Conservation (phyloP, 106 monocot genomes). For the Apostasia shenzhenica region DNA sequence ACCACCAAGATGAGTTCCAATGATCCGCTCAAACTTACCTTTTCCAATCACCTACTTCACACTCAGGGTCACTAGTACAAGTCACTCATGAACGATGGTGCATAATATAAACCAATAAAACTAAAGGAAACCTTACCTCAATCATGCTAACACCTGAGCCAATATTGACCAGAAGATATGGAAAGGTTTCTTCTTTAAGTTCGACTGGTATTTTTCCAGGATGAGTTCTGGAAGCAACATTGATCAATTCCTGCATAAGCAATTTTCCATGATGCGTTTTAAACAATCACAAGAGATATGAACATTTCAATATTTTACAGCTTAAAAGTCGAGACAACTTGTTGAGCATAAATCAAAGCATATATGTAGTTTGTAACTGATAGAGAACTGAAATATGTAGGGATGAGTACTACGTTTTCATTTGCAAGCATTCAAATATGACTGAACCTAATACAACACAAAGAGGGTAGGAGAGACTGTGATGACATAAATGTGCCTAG, state of each 20-base stretch:
- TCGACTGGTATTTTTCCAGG: slow-evolving; percentile 33
- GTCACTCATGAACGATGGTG: background rate
- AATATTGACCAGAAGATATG: slow-evolving; percentile 79
- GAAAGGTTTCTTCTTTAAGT: slow-evolving; percentile 41
- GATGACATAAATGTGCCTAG: too few species aligned
- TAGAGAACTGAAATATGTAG: too few species aligned
- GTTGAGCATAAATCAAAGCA: too few species aligned
- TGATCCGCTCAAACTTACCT: slow-evolving; percentile 72
- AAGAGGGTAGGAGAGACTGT: too few species aligned
- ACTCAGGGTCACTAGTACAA: background rate
- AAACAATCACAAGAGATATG: too few species aligned
- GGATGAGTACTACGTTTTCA: too few species aligned
- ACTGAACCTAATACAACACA: too few species aligned
- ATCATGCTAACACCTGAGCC: slow-evolving; percentile 83
- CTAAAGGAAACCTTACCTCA: slow-evolving; percentile 30
- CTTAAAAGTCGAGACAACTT: too few species aligned
- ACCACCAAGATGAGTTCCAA: slow-evolving; percentile 74
- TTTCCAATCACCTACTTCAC: slow-evolving; percentile 56
- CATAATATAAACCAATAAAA: background rate
- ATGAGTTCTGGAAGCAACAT: slow-evolving; percentile 18
- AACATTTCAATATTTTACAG: too few species aligned
- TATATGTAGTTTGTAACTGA: too few species aligned
- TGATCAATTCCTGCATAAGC: slow-evolving; percentile 23
- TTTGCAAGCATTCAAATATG: too few species aligned
- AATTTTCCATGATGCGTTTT: background rate